Base-by-base conservation (phyloP, 1,284 basidiomycete species). In the Ustilago nuda region DNA sequence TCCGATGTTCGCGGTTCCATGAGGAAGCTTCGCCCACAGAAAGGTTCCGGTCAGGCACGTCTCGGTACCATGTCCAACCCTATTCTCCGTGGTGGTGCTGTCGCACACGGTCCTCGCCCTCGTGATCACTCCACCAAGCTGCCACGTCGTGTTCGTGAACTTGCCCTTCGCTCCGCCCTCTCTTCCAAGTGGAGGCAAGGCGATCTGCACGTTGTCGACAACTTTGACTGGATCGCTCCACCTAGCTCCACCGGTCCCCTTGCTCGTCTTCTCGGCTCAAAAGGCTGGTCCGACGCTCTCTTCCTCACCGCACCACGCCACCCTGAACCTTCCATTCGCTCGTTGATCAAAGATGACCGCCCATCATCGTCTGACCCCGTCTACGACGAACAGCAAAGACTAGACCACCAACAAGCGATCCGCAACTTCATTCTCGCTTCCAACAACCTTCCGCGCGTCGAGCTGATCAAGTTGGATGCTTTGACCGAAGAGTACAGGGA, bases 81-180 rank as follows among this genome's bases (percentile, higher is more conserved):
- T 5, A 94, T 95, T 88, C 90, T 95, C 75, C 89, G 92, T 39
- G 95, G 95, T 59, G 96, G 96, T 87, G 96, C 95, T 80, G 91
- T 93, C 35, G 93, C 93, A 3, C 94, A 94, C 80, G 94, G 94
- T 43, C 94, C 94, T 0, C 92, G 93, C 83, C 93, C 94, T 0
- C 90, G 95, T 61, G 93, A 97, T 86, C 95, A 95, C 86, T 91
- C 93, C 77, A 95, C 94, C 52, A 92, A 93, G 72, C 89, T 98
- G 15, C 93, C 93, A 9, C 90, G 94, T 68, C 95, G 96, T 87
- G 92, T 97, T 63, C 90, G 94, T 45, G 89, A 94, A 82, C 92
- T 98, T 89, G 95, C 95, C n/a, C 91, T 98, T 89, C 90, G 93
- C 32, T 92, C 94, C 50, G 94, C 94, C 1, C 87, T 98, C 56